Base-by-base conservation (phyloP, 2,329 filamentous ascomycete genomes). In the Calonectria naviculata region DNA sequence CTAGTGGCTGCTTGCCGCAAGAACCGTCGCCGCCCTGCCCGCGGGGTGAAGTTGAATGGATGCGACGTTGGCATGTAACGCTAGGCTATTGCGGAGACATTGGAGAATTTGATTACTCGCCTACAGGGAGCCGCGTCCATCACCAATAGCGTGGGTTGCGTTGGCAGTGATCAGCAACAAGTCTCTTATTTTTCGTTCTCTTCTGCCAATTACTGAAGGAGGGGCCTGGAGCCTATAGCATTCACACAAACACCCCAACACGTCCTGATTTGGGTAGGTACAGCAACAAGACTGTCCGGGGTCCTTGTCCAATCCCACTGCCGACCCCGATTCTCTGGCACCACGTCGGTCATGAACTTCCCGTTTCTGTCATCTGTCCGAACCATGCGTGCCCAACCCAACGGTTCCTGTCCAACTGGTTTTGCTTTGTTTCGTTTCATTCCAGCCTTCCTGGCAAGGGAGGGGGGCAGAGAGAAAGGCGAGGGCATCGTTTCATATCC, bases 401-500 rank as follows among this genome's bases (percentile, higher is more conserved):
- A 21, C 36, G 17, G 42, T 60, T 61, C 31, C 42, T 60, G 42
- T 65, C 61, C n/a, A 17, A 65, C 67, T 34, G 36, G 28, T 42
- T 61, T 34, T 60, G 34, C 54, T 60, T 65, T 26, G 49, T 61
- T 65, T 61, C 67, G 62, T 70, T 65, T 65, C 62, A 54, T 70
- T 62, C 65, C 62, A 28, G 44, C 29, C 44, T 46, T 41, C 28
- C 12, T 9, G 34, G 38, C 21, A 36, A 24, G 52, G 52, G 24
- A 15, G 21, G 4, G 29, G 34, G 21, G 9, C 10, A 7, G 31
- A 58, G 21, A n/a, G 31, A 13, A 19, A 46, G 26, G 8, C n/a
- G 34, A 56, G 7, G 13, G 31, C 34, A 38, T 38, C 10, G 54
- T 62, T 67, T 67, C 34, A 58, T 67, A 41, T 60, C 21, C n/a